These are phyloP conservation scores for Scenedesmus sp. DNA, from an alignment of 163 green algal genomes.

Conservation along the genomic window DNA sequence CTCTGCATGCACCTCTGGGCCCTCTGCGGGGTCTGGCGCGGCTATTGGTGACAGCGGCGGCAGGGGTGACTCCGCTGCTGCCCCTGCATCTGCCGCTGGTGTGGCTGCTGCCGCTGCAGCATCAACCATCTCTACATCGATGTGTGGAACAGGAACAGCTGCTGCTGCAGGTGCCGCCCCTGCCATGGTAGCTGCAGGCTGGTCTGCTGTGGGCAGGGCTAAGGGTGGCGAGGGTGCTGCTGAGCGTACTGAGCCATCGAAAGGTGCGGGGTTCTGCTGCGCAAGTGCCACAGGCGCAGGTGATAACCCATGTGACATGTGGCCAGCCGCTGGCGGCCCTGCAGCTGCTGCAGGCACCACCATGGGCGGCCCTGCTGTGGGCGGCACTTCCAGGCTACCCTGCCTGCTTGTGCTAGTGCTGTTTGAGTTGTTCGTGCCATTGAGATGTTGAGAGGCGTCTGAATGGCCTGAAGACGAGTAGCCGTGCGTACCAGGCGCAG, in stretches of 20 bases:
- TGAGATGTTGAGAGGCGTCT: constrained; percentile 22
- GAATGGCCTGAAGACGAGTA: constrained; percentile 38
- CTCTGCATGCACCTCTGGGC: constrained; percentile 2
- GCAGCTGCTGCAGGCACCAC: background rate
- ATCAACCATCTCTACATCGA: background rate
- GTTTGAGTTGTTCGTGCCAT: background rate
- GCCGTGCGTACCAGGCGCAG: constrained; percentile 2
- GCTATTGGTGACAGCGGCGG: background rate
- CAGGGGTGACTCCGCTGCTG: background rate
- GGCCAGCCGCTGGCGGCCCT: background rate
- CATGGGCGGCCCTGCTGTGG: background rate
- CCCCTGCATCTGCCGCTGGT: background rate
- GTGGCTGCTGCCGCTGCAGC: background rate
- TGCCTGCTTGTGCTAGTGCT: constrained; percentile 18
- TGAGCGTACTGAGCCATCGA: background rate
- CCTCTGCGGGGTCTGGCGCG: background rate
- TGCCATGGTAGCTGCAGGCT: background rate
- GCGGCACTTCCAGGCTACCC: background rate
- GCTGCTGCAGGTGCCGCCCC: background rate
- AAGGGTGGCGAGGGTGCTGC: background rate
- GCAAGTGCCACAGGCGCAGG: background rate
- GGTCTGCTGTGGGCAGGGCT: background rate
- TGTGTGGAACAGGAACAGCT: background rate
- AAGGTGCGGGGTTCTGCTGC: background rate
- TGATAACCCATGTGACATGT: background rate